These are phyloP conservation scores for Pseudomonodictys pantanalensis DNA, from an alignment of 495 filamentous ascomycete species.

Conservation along the genomic window DNA sequence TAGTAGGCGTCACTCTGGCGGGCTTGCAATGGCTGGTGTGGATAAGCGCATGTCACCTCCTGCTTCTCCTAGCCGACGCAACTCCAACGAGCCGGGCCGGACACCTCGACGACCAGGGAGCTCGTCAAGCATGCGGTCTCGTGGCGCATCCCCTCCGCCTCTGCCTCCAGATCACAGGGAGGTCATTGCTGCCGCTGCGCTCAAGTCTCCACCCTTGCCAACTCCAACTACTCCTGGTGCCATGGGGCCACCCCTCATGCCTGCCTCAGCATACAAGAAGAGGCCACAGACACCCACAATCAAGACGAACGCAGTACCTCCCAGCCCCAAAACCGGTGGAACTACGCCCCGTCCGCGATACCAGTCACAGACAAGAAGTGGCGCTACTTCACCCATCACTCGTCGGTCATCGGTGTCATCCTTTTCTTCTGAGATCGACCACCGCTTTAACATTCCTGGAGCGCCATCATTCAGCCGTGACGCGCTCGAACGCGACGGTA, in stretches of 20 bases:
- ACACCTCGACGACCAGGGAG: conserved; percentile 62
- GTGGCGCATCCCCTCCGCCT: conserved; percentile 60
- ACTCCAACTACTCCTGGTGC: conserved; percentile 34
- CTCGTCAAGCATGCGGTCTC: conserved; percentile 58
- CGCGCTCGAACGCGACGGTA: conserved; percentile 58
- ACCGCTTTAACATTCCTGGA: conserved; percentile 70
- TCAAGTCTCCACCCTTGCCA: conserved; percentile 37
- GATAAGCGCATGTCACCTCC: conserved; percentile 30
- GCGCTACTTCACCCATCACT: conserved; percentile 48
- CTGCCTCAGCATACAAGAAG: conserved; percentile 71
- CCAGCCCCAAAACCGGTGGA: conserved; percentile 43
- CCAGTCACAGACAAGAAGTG: conserved; percentile 44
- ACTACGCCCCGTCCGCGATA: conserved; percentile 55
- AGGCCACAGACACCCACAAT: conserved; percentile 70
- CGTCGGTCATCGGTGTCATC: conserved; percentile 88
- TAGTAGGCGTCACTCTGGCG: conserved; percentile 7
- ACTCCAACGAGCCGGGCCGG: conserved; percentile 17
- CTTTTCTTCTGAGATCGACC: conserved; percentile 89
- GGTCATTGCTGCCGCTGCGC: conserved; percentile 74
- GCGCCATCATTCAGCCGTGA: conserved; percentile 55
- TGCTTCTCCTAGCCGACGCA: conserved; percentile 15
- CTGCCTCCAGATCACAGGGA: conserved; percentile 79
- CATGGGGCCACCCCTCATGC: conserved; percentile 85
- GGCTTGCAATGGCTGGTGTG: conserved; percentile 22
- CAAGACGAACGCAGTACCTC: conserved; percentile 4